These are phyloP conservation scores for Claviceps pazoutovae DNA, from an alignment of 2,329 filamentous ascomycete species.

Conservation along the genomic window DNA sequence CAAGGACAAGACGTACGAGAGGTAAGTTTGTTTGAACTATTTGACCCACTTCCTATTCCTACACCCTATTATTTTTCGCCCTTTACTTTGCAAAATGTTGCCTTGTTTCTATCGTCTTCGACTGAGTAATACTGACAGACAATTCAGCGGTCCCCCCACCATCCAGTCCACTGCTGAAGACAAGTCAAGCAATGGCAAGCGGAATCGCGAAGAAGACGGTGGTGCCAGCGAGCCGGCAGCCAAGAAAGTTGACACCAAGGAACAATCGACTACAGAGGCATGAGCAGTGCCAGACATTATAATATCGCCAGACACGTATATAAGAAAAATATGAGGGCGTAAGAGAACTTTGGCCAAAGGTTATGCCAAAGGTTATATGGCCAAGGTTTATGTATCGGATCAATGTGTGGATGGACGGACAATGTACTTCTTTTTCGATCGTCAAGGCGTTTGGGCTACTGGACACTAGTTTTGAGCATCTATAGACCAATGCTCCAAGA, in stretches of 20 bases:
- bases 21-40: constrained; percentile 14
- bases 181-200: constrained; percentile 33
- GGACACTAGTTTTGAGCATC: not conserved
- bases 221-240: constrained; percentile 32
- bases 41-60: not conserved
- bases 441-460: constrained; percentile 2
- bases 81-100: too few relatives aligned
- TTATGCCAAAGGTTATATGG: not conserved
- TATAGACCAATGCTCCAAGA: not conserved
- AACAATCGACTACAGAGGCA: constrained; percentile 12
- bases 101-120: not conserved
- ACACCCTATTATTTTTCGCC: not conserved
- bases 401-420: not conserved
- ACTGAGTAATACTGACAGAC: constrained; percentile 7
- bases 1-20: constrained; percentile 17
- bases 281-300: not conserved
- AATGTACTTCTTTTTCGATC: not conserved
- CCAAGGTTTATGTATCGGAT: not conserved
- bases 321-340: not conserved
- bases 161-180: constrained; percentile 32
- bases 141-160: constrained; percentile 17
- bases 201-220: constrained; percentile 37
- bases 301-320: not conserved
- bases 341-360: not conserved
- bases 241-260: constrained; percentile 49